A percentile compares a stretch with the other conserved stretches of the same genome.
Evolutionary conservation across 2,329 filamentous ascomycete genomes (phyloP).

Genomic region (Meredithiella fracta): DNA sequence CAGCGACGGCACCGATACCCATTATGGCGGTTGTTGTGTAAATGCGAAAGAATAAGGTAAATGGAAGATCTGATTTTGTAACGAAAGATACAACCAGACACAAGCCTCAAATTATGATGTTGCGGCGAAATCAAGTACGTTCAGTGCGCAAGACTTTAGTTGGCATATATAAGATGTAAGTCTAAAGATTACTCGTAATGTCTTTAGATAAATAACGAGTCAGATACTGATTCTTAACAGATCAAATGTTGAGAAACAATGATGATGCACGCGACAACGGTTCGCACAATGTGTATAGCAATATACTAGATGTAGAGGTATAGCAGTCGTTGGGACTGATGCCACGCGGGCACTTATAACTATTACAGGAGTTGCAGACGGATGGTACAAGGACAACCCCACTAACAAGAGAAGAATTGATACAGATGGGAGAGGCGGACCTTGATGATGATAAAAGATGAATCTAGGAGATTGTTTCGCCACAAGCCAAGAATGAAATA

Average conservation of each 20-base stretch:
- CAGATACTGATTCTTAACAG: no score
- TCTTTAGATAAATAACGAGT: no score
- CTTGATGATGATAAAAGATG: neutral
- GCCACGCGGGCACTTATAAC: neutral
- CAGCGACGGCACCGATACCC: slow-evolving; percentile 26
- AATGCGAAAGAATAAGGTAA: neutral
- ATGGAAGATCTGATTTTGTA: neutral
- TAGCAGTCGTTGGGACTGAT: neutral
- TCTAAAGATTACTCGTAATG: no score
- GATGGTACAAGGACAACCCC: neutral
- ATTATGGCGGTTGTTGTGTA: slow-evolving; percentile 17
- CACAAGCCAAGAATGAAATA: neutral
- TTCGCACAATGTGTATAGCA: no score
- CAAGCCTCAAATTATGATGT: no score
- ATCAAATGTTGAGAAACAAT: no score
- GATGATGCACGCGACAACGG: no score
- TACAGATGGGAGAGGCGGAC: neutral
- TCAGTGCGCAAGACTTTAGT: no score
- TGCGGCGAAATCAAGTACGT: no score
- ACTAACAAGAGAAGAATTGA: neutral
- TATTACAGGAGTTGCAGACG: neutral
- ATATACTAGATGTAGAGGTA: neutral
- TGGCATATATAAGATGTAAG: no score
- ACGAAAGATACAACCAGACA: no score
- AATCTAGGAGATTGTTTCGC: neutral